These are phyloP conservation scores for Cystofilobasidium capitatum DNA, from an alignment of 768 basidiomycete species.

Conservation along the genomic window DNA sequence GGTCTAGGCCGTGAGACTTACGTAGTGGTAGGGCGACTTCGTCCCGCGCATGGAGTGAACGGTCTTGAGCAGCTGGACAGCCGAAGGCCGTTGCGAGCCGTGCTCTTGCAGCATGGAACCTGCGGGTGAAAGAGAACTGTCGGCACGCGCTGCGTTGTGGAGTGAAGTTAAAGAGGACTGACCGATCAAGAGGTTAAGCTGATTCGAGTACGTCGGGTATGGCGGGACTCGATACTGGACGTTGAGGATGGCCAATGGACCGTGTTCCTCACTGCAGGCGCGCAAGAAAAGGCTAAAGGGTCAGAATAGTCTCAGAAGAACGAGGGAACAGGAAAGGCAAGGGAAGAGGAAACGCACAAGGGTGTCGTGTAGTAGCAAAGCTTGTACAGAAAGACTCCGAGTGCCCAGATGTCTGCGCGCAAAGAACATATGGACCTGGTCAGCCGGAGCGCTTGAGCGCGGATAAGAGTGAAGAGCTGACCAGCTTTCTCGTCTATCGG, in stretches of 20 bases:
- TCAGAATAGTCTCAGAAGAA: no score
- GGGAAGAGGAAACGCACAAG: conserved; percentile 44
- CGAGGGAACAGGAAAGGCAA: background rate
- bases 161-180: conserved; percentile 28
- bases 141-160: conserved; percentile 28
- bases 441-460: conserved; percentile 3
- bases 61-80: conserved; percentile 72
- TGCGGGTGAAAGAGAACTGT: conserved; percentile 37
- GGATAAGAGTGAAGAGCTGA: no score
- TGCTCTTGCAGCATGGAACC: conserved; percentile 89
- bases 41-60: conserved; percentile 84
- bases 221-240: conserved; percentile 88
- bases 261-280: conserved; percentile 66
- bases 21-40: conserved; percentile 66
- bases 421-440: conserved; percentile 19
- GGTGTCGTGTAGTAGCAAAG: conserved; percentile 99
- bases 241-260: conserved; percentile 88
- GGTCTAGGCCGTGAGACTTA: conserved; percentile 19
- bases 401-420: conserved; percentile 79
- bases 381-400: conserved; percentile 94
- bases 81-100: conserved; percentile 70
- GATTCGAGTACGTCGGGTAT: conserved; percentile 73
- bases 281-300: background rate
- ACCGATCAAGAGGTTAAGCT: conserved; percentile 79
- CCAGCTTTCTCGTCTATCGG: conserved; percentile 79